Evolutionary conservation across 805 yeast species (phyloP).

Genomic region (Debaryomyces hansenii): DNA sequence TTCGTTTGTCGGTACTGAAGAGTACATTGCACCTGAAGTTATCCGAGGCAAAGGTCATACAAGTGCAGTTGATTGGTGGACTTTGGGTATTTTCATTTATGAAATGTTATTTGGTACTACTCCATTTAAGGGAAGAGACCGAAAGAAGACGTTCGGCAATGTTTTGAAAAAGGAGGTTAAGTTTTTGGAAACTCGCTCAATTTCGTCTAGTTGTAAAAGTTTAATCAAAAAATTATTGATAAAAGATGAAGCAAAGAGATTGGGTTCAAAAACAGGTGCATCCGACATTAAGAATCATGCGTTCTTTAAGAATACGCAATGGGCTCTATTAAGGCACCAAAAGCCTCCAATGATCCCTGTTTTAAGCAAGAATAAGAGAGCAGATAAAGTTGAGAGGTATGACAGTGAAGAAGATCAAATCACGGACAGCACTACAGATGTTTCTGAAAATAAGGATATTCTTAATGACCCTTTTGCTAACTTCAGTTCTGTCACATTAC

Average conservation of each 20-base stretch:
- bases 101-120: slow-evolving; percentile 97
- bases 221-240: slow-evolving; percentile 78
- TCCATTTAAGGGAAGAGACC: slow-evolving; percentile 89
- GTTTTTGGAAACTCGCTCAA: slow-evolving; percentile 67
- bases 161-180: slow-evolving; percentile 80
- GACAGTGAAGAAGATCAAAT: slow-evolving; percentile 11
- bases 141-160: slow-evolving; percentile 88
- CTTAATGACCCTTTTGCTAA: slow-evolving; percentile 73
- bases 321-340: slow-evolving; percentile 93
- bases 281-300: slow-evolving; percentile 90
- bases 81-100: slow-evolving; percentile 85
- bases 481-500: slow-evolving; percentile 83
- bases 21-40: slow-evolving; percentile 97
- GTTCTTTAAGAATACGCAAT: slow-evolving; percentile 86
- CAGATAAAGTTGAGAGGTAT: slow-evolving; percentile 14
- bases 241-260: slow-evolving; percentile 83
- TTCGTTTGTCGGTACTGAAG: slow-evolving; percentile 98
- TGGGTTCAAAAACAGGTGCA: slow-evolving; percentile 94
- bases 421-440: slow-evolving; percentile 10
- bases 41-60: slow-evolving; percentile 97
- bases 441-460: slow-evolving; percentile 22
- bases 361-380: slow-evolving; percentile 38
- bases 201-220: slow-evolving; percentile 75
- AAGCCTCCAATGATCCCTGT: slow-evolving; percentile 96
- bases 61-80: slow-evolving; percentile 99